phyloP scores from a whole-genome alignment of 148 eudicot genomes.

The Talinum fruticosum region DNA sequence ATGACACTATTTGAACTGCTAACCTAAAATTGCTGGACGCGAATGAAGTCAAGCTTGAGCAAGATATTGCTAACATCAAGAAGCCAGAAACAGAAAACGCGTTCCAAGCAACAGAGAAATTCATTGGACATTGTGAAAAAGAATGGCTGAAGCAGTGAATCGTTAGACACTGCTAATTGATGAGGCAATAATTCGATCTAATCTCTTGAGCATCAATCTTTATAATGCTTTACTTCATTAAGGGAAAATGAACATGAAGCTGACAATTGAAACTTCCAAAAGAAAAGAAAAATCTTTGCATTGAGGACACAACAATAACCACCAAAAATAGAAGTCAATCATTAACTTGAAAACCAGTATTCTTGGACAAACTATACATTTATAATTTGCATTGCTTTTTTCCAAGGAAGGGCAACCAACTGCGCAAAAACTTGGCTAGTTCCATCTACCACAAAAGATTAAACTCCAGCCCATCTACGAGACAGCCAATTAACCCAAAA shows the following conservation, averaged over 20 bases:
- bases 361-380: slow-evolving; percentile 2
- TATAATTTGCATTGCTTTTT: not conserved
- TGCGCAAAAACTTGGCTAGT: not conserved
- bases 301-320: not conserved
- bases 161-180: not conserved
- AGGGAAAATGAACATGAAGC: not conserved
- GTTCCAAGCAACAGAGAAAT: not conserved
- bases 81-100: not conserved
- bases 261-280: not conserved
- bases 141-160: not conserved
- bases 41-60: not conserved
- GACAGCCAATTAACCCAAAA: slow-evolving; percentile 26
- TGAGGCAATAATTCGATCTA: not conserved
- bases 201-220: not conserved
- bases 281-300: not conserved
- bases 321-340: not conserved
- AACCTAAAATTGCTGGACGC: not conserved
- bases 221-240: not conserved
- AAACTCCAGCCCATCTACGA: slow-evolving; percentile 18
- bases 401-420: not conserved
- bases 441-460: not conserved
- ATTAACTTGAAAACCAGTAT: not conserved
- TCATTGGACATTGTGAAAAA: not conserved
- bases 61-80: not conserved
- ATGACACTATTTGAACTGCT: not conserved